These are phyloP conservation scores for Pharnaceum exiguum DNA, from an alignment of 148 eudicot genomes.

Conservation along the genomic window DNA sequence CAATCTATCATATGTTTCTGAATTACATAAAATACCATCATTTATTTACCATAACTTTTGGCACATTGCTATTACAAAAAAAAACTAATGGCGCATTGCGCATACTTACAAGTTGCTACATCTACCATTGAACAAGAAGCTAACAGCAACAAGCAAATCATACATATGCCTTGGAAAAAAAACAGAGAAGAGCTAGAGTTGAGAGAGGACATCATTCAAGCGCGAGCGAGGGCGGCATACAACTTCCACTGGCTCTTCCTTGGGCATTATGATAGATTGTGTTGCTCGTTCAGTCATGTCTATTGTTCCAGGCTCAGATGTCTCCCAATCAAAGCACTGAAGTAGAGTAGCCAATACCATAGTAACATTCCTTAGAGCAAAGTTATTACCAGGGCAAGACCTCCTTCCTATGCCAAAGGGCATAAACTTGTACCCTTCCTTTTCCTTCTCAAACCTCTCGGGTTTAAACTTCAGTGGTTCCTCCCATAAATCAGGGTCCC, in stretches of 20 bases:
- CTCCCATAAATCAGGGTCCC: constrained; percentile 22
- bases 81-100: no score
- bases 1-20: no score
- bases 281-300: constrained; percentile 14
- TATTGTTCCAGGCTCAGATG: neutral
- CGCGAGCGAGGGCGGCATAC: constrained; percentile 11
- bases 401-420: constrained; percentile 36
- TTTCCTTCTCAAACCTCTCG: constrained; percentile 21
- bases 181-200: no score
- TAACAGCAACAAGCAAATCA: no score
- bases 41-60: no score
- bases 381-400: constrained; percentile 21
- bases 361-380: constrained; percentile 18
- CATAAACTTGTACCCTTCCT: constrained; percentile 21
- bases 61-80: no score
- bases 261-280: constrained; percentile 2
- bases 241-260: constrained; percentile 19
- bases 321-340: constrained; percentile 30
- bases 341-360: constrained; percentile 22
- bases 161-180: no score
- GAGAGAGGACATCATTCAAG: constrained; percentile 7
- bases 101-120: no score
- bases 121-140: no score
- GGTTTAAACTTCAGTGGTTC: constrained; percentile 22
- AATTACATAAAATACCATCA: no score